Percentiles rank a stretch among this genome's conserved stretches.
Conservation (phyloP, 2,329 filamentous ascomycete species). For the Microsporum canis region DNA sequence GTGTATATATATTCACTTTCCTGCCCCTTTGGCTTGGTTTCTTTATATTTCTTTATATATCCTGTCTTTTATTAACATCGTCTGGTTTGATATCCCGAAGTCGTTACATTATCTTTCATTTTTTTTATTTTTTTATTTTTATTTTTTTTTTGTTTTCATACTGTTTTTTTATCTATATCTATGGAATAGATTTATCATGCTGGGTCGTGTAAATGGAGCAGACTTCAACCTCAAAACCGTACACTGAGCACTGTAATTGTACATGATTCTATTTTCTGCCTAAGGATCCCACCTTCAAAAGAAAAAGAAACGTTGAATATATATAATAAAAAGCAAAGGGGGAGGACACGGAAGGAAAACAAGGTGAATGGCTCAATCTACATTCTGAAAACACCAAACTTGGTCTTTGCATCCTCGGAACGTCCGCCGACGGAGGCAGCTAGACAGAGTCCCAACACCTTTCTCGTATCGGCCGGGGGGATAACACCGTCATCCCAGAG, state of each 20-base stretch:
- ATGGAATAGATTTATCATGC: constrained; percentile 1
- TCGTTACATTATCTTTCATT: constrained; percentile 13
- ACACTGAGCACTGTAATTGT: not conserved
- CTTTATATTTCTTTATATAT: constrained; percentile 16
- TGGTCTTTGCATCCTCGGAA: constrained; percentile 46
- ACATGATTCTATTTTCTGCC: not conserved
- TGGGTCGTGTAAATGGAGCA: not conserved
- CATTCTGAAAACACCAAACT: constrained; percentile 77
- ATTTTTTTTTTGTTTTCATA: constrained; percentile 5
- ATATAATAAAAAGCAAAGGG: not conserved
- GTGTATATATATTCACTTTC: constrained; percentile 1
- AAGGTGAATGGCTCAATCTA: constrained; percentile 28
- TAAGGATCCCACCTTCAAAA: not conserved
- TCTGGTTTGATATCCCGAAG: constrained; percentile 3
- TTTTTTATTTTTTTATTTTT: not conserved
- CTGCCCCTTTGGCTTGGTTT: constrained; percentile 9
- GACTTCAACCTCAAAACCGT: not conserved
- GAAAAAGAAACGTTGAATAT: not conserved
- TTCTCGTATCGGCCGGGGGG: constrained; percentile 61
- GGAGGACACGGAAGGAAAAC: not conserved
- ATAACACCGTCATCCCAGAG: constrained; percentile 87
- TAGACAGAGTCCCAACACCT: constrained; percentile 61
- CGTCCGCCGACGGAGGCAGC: constrained; percentile 57
- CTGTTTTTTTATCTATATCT: not conserved
- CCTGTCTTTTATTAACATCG: constrained; percentile 4